Percentiles rank a stretch among this genome's conserved stretches.
Evolutionary conservation across 148 eudicot species (phyloP).

Genomic region (Dianthus caryophyllus): DNA sequence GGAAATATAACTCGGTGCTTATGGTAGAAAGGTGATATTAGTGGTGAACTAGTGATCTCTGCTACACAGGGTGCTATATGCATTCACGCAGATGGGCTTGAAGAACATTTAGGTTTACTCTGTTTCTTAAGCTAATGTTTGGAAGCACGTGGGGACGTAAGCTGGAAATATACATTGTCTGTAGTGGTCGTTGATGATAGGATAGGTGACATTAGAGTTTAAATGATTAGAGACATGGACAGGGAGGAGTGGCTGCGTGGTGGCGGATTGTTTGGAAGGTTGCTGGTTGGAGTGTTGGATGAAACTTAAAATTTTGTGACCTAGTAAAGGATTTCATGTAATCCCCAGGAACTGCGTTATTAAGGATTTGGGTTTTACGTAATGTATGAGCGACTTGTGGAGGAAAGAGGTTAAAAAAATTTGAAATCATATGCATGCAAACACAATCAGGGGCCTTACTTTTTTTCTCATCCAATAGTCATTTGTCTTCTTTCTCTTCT

Average conservation of each 20-base stretch:
- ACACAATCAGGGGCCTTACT: neutral
- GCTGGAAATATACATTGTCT: neutral
- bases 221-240: slow-evolving; percentile 12
- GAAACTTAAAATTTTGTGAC: neutral
- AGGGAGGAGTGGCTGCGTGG: neutral
- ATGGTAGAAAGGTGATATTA: too few relatives aligned
- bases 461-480: neutral
- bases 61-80: neutral
- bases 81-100: neutral
- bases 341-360: too few relatives aligned
- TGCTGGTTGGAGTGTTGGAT: neutral
- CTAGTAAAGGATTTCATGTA: slow-evolving; percentile 6
- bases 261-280: neutral
- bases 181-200: neutral
- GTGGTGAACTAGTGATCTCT: too few relatives aligned
- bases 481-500: neutral
- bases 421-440: neutral
- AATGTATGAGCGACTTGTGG: neutral
- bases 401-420: neutral
- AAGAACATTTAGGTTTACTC: neutral
- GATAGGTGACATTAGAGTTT: slow-evolving; percentile 1
- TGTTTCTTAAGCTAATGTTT: slow-evolving; percentile 3
- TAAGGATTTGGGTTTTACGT: neutral
- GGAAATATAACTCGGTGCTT: too few relatives aligned
- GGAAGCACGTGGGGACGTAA: neutral